A percentile compares a stretch with the other conserved stretches of the same genome.
These are phyloP conservation scores for Amanita fuliginea DNA, from an alignment of 768 basidiomycete genomes.

Conservation along the genomic window DNA sequence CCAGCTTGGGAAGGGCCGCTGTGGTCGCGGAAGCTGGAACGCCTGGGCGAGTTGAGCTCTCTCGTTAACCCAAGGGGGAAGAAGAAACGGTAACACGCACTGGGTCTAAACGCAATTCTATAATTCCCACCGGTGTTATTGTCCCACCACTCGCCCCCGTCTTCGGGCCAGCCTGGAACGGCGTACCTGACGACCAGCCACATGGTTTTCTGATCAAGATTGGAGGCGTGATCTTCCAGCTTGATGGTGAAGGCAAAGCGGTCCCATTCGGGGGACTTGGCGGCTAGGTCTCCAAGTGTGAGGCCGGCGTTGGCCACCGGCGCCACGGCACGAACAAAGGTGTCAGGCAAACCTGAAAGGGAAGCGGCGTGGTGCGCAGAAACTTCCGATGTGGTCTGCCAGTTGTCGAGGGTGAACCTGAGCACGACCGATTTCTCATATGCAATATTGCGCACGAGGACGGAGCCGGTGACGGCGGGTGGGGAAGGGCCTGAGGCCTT, in stretches of 20 bases:
- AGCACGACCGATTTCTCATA: conserved; percentile 82
- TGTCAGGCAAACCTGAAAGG: conserved; percentile 23
- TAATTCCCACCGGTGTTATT: conserved; percentile 79
- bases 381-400: conserved; percentile 90
- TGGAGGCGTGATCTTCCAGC: conserved; percentile 57
- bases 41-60: no score
- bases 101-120: conserved; percentile 47
- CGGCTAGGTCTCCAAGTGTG: conserved; percentile 10
- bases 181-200: conserved; percentile 51
- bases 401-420: conserved; percentile 87
- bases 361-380: conserved; percentile 35
- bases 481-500: conserved; percentile 6
- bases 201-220: conserved; percentile 40
- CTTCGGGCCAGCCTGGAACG: conserved; percentile 9
- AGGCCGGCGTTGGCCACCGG: background rate
- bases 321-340: conserved; percentile 12
- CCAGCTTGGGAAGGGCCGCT: conserved; percentile 6
- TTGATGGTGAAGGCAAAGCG: conserved; percentile 51
- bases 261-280: conserved; percentile 31
- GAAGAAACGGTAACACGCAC: background rate
- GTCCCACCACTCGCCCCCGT: conserved; percentile 77
- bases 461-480: conserved; percentile 50
- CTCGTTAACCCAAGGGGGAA: background rate
- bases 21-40: background rate
- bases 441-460: conserved; percentile 76